These are phyloP conservation scores for Poterioochromonas sp. DNA, from an alignment of 352 stramenopile genomes.

Conservation along the genomic window DNA sequence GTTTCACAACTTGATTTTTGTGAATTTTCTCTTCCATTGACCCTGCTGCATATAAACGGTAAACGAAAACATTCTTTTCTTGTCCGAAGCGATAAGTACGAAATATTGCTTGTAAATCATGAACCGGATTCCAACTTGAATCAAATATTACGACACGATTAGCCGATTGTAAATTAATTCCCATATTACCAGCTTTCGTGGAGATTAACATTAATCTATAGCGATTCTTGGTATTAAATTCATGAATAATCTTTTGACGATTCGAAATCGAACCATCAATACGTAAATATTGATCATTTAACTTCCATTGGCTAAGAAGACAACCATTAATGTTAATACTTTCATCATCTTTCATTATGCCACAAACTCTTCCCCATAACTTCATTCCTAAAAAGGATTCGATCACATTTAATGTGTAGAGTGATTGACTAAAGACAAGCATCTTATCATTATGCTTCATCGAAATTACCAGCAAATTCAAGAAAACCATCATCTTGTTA, in stretches of 20 bases:
- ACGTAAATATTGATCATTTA: conserved; percentile 50
- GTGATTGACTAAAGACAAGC: conserved; percentile 56
- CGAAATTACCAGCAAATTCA: not conserved
- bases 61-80: conserved; percentile 53
- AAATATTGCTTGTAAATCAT: conserved; percentile 57
- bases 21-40: conserved; percentile 60
- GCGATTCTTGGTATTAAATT: conserved; percentile 42
- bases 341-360: not conserved
- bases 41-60: conserved; percentile 52
- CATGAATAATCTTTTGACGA: conserved; percentile 48
- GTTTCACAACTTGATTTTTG: conserved; percentile 51
- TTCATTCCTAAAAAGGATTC: conserved; percentile 46
- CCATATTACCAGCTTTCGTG: conserved; percentile 50
- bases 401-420: conserved; percentile 54
- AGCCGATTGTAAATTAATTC: conserved; percentile 51
- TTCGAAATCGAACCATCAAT: conserved; percentile 54
- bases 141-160: conserved; percentile 60
- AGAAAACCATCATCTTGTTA: conserved; percentile 10
- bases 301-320: conserved; percentile 51
- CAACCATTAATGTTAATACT: not conserved
- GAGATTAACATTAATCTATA: conserved; percentile 52
- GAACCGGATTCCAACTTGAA: conserved; percentile 59
- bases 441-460: conserved; percentile 53
- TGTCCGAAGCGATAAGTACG: conserved; percentile 52
- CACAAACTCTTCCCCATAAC: not conserved